Base-by-base conservation (phyloP, 352 stramenopile genomes). In the Globisporangium nagaii region DNA sequence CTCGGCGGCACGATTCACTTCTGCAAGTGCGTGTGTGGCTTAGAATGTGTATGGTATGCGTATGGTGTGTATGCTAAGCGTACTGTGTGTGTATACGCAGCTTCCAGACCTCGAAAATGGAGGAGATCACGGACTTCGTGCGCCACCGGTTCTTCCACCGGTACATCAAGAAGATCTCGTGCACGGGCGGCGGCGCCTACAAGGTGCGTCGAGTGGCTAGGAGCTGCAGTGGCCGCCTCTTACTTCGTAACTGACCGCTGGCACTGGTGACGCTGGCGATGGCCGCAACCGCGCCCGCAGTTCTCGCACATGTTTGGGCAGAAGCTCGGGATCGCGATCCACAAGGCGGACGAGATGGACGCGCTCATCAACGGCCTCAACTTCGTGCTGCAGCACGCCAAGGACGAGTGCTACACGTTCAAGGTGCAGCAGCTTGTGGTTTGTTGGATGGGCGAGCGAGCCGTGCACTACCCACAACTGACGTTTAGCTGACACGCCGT, bases 351-450 rank as follows among this genome's bases (percentile, higher is more conserved):
- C 67, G 96, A 99, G 69, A 87, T 99, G 70, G 89, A 98, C 61
- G 95, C 86, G 62, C 75, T 99, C 36, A 95, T 99, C 56, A 75
- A 84, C 30, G 96, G 96, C n/a, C 96, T 99, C 65, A 93, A 98
- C 73, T 99, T 98, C 63, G 85, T 98, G 15, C 70, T 98, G 45
- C 81, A 76, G 12, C 86, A 97, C 54, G 88, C 96, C 3, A 74
- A 86, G 0, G 86, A 96, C 58, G 95, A 98, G 73, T 98, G 94
- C 71, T 99, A 98, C 60, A 98, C 95, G 3, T 98, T 97, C 74
- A 88, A 90, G 60, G 86, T 91, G 22, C 3, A 39, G 3, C 15
- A 41, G 22, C 28, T 8, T 25, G 3, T 3, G 27, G n/a, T 30
- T 3, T 24, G 22, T 51, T 17, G 15, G n/a, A n/a, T n/a, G n/a